Evolutionary conservation across 371 early-diverging fungal genomes (phyloP).

Genomic region (Mortierella polycephala): DNA sequence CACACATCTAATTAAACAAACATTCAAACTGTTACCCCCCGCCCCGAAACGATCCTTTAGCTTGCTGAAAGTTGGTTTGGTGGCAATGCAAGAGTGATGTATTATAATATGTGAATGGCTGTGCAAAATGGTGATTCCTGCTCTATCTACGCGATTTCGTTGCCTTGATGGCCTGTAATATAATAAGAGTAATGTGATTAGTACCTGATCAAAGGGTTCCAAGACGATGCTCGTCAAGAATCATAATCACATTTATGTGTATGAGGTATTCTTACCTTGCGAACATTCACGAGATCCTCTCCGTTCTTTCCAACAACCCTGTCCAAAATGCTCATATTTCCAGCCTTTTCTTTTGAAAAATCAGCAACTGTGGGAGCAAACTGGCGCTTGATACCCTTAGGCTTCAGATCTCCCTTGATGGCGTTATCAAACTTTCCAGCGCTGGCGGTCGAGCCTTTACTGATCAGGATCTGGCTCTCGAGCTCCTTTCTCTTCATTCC

Average conservation of each 20-base stretch:
- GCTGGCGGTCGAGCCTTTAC: slow-evolving; percentile 86
- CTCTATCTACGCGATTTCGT: slow-evolving; percentile 37
- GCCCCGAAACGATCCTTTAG: too few relatives aligned
- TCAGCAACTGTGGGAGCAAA: slow-evolving; percentile 69
- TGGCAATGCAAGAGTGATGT: slow-evolving; percentile 29
- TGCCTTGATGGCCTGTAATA: slow-evolving; percentile 45
- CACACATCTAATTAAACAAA: too few relatives aligned
- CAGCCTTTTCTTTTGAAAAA: slow-evolving; percentile 69
- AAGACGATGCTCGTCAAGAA: background rate
- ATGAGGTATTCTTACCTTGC: slow-evolving; percentile 57
- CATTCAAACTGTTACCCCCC: too few relatives aligned
- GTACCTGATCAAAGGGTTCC: background rate
- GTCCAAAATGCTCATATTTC: slow-evolving; percentile 67
- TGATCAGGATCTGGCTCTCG: slow-evolving; percentile 70
- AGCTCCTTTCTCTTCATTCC: slow-evolving; percentile 67
- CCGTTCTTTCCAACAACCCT: slow-evolving; percentile 70
- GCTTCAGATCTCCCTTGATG: slow-evolving; percentile 82
- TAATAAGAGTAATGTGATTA: background rate
- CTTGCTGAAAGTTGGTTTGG: background rate
- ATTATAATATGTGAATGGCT: slow-evolving; percentile 22
- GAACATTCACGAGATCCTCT: slow-evolving; percentile 69
- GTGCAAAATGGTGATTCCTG: slow-evolving; percentile 6
- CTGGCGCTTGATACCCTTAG: slow-evolving; percentile 77
- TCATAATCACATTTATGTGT: too few relatives aligned
- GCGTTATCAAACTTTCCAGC: slow-evolving; percentile 89